Evolutionary conservation across 768 basidiomycete genomes (phyloP).

Genomic region (Tricholoma hemisulphureum): DNA sequence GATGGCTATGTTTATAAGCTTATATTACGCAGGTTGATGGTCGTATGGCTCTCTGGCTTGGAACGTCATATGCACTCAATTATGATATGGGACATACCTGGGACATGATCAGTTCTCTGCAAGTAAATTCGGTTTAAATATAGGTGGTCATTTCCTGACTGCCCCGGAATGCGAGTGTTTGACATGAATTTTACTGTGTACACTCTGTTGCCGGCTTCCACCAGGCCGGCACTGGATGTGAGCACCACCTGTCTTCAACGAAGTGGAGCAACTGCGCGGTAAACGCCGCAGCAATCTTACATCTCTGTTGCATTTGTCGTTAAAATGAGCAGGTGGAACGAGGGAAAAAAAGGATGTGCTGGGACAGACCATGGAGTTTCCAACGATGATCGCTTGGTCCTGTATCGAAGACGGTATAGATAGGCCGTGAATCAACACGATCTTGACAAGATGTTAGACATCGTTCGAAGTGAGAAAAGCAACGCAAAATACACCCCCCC

Average conservation of each 20-base stretch:
- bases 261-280: slow-evolving; percentile 69
- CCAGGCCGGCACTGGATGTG: slow-evolving; percentile 66
- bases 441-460: slow-evolving; percentile 34
- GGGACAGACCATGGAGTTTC: slow-evolving; percentile 71
- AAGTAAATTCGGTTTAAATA: too few species aligned
- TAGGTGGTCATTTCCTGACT: too few species aligned
- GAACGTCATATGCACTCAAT: too few species aligned
- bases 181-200: slow-evolving; percentile 78
- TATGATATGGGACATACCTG: too few species aligned
- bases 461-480: slow-evolving; percentile 1
- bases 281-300: slow-evolving; percentile 71
- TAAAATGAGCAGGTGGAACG: too few species aligned
- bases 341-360: too few species aligned
- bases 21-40: too few species aligned
- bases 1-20: too few species aligned
- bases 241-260: slow-evolving; percentile 61
- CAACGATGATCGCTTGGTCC: slow-evolving; percentile 64
- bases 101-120: too few species aligned
- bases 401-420: slow-evolving; percentile 76
- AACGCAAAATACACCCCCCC: slow-evolving; percentile 41
- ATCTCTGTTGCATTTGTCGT: slow-evolving; percentile 51
- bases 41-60: too few species aligned
- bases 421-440: slow-evolving; percentile 76
- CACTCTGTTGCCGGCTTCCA: slow-evolving; percentile 69
- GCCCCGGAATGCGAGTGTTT: slow-evolving; percentile 61